These are phyloP conservation scores for Colletotrichum echinochloae DNA, from an alignment of 2,329 filamentous ascomycete species.

Conservation along the genomic window DNA sequence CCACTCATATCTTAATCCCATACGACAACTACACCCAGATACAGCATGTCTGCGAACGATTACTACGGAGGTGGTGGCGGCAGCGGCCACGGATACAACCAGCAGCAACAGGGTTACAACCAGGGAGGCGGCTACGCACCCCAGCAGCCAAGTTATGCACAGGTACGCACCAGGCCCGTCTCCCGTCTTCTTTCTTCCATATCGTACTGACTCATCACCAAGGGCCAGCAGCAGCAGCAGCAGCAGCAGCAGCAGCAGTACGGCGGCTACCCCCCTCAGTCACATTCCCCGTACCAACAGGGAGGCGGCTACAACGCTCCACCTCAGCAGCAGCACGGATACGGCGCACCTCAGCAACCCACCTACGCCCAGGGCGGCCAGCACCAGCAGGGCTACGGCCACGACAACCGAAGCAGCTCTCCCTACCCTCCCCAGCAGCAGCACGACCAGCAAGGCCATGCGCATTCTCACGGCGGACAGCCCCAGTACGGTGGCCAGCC, in stretches of 20 bases:
- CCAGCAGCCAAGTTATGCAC: conserved; percentile 44
- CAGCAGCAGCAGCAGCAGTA: conserved; percentile 40
- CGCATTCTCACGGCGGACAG: conserved; percentile 36
- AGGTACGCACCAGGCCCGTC: conserved; percentile 42
- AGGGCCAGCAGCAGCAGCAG: conserved; percentile 35
- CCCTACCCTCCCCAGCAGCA: conserved; percentile 42
- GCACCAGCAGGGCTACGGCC: conserved; percentile 49
- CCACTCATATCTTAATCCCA: background rate
- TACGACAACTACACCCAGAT: background rate
- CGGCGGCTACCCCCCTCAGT: conserved; percentile 39
- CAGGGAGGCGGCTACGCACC: conserved; percentile 43
- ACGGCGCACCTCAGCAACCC: conserved; percentile 38
- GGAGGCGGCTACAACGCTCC: conserved; percentile 41
- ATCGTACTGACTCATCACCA: conserved; percentile 12
- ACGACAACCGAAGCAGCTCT: conserved; percentile 45
- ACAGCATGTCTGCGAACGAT: conserved; percentile 53
- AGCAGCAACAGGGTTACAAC: conserved; percentile 39
- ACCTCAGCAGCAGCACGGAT: conserved; percentile 32
- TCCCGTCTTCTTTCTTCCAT: background rate
- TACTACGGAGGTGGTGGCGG: conserved; percentile 52
- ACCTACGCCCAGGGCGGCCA: conserved; percentile 39
- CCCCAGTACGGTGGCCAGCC: conserved; percentile 32
- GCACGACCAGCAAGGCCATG: conserved; percentile 34
- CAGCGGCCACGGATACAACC: conserved; percentile 41
- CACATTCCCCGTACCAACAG: conserved; percentile 43